These are phyloP conservation scores for Dalechampia spathulata DNA, from an alignment of 441 rosid genomes.

Conservation along the genomic window DNA sequence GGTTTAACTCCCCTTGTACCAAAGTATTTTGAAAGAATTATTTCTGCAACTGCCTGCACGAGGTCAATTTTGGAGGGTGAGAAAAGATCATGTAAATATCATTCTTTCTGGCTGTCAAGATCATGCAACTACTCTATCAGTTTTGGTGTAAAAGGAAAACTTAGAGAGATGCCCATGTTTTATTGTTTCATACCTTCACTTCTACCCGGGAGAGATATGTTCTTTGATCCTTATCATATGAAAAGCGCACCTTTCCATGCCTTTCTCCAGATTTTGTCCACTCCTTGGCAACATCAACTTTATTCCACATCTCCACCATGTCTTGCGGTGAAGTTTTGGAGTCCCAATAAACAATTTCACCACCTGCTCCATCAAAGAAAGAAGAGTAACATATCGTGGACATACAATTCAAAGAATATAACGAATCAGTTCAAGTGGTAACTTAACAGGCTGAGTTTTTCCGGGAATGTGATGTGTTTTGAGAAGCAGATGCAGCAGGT, in stretches of 20 bases:
- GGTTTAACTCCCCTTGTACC: constrained; percentile 55
- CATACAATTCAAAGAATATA: not conserved
- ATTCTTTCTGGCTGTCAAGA: not conserved
- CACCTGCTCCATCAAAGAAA: constrained; percentile 30
- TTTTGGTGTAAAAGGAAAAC: not conserved
- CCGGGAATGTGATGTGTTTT: constrained; percentile 18
- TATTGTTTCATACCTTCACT: constrained; percentile 48
- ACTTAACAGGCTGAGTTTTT: constrained; percentile 33
- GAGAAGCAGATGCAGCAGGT: constrained; percentile 23
- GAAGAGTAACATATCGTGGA: constrained; percentile 6
- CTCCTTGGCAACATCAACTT: constrained; percentile 56
- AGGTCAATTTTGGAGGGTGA: not conserved
- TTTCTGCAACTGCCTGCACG: constrained; percentile 74
- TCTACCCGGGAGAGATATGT: constrained; percentile 72
- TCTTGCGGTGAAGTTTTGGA: constrained; percentile 70
- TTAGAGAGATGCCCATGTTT: not conserved
- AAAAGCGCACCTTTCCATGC: constrained; percentile 68
- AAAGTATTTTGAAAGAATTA: constrained; percentile 72
- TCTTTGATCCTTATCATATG: constrained; percentile 51
- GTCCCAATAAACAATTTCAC: constrained; percentile 51
- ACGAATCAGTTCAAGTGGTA: not conserved
- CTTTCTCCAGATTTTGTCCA: constrained; percentile 74
- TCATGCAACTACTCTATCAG: not conserved
- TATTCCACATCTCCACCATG: constrained; percentile 79
- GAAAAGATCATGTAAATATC: not conserved